Evolutionary conservation across 805 yeast species (phyloP).

Genomic region (Komagataella populi): DNA sequence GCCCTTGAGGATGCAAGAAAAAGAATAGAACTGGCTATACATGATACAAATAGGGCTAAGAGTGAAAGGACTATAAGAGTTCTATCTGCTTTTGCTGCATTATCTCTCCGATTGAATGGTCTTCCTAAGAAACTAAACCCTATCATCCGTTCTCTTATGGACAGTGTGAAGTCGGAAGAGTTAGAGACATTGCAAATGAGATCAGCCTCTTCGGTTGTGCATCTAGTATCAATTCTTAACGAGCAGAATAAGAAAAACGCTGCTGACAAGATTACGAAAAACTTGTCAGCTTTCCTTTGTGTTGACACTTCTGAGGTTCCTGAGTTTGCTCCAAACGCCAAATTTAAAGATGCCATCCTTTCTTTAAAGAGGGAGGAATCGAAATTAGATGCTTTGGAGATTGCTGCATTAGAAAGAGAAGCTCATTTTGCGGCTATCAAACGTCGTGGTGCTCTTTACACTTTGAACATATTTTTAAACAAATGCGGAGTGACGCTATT

Average conservation of each 20-base stretch:
- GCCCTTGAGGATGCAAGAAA: conserved; percentile 69
- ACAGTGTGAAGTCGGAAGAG: conserved; percentile 71
- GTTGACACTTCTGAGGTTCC: conserved; percentile 96
- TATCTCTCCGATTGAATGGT: conserved; percentile 45
- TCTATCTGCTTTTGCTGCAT: conserved; percentile 65
- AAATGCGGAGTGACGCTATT: conserved; percentile 44
- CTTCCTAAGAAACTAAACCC: conserved; percentile 87
- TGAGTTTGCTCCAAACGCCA: conserved; percentile 60
- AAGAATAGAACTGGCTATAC: conserved; percentile 50
- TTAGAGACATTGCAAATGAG: conserved; percentile 51
- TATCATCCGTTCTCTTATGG: conserved; percentile 82
- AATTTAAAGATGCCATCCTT: conserved; percentile 39
- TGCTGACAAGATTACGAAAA: conserved; percentile 79
- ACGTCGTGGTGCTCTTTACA: conserved; percentile 68
- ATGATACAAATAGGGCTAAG: conserved; percentile 47
- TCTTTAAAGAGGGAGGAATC: conserved; percentile 75
- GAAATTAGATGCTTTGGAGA: conserved; percentile 44
- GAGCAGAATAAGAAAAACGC: conserved; percentile 50
- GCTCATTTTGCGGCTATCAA: conserved; percentile 67
- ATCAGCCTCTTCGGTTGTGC: conserved; percentile 57
- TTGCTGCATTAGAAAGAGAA: conserved; percentile 44
- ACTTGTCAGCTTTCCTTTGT: conserved; percentile 84
- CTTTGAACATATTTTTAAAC: conserved; percentile 46
- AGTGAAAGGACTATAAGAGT: conserved; percentile 43
- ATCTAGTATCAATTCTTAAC: conserved; percentile 47